phyloP scores from a whole-genome alignment of 2,329 filamentous ascomycete species.

The Salinomyces thailandicus region DNA sequence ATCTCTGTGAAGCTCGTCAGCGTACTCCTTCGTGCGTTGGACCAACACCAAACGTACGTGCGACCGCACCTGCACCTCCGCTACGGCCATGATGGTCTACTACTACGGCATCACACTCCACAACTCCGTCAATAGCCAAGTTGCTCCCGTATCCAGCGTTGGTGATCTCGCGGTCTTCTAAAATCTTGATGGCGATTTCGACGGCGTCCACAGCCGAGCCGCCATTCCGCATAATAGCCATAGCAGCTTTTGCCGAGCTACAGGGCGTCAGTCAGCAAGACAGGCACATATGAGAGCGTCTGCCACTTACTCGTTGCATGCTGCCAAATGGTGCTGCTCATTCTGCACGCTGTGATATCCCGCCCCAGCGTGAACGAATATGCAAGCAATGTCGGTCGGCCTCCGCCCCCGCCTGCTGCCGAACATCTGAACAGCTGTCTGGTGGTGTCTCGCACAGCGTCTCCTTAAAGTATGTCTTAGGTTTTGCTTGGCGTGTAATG shows the following conservation, averaged over 20 bases:
- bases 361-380: constrained; percentile 92
- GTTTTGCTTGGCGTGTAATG: too few species aligned
- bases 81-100: constrained; percentile 86
- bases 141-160: constrained; percentile 97
- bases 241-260: constrained; percentile 74
- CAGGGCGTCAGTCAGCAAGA: constrained; percentile 12
- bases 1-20: constrained; percentile 50
- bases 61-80: constrained; percentile 82
- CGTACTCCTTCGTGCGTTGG: neutral
- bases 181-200: constrained; percentile 72
- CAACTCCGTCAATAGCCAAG: constrained; percentile 74
- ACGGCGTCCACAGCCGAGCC: constrained; percentile 78
- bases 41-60: constrained; percentile 53
- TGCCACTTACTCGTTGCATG: constrained; percentile 72
- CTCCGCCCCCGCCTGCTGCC: constrained; percentile 29
- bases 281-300: neutral
- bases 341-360: constrained; percentile 87
- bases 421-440: too few species aligned
- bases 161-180: constrained; percentile 92
- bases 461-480: too few species aligned
- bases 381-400: constrained; percentile 51
- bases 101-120: constrained; percentile 90
- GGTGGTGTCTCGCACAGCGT: too few species aligned
- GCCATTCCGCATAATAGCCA: constrained; percentile 69
- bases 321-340: constrained; percentile 70